phyloP scores from a whole-genome alignment of 2,329 filamentous ascomycete genomes.

The Drechslerella stenobrocha region DNA sequence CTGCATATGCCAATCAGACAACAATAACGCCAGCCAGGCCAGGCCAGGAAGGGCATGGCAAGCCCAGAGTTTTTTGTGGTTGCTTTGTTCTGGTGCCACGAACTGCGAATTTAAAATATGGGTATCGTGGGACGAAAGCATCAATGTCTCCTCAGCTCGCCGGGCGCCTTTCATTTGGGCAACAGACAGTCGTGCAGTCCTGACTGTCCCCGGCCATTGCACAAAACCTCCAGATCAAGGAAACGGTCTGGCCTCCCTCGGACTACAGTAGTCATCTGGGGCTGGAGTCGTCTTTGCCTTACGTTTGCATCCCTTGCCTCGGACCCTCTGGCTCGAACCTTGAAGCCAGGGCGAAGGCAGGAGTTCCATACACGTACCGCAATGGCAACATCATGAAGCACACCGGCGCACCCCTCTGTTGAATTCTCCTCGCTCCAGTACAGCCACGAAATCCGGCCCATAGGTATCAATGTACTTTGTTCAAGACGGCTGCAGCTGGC shows the following conservation, averaged over 20 bases:
- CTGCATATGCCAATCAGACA: conserved; percentile 23
- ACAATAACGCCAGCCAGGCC: background rate
- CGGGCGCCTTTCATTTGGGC: background rate
- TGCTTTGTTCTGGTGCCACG: conserved; percentile 31
- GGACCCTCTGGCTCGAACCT: conserved; percentile 20
- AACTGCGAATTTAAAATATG: conserved; percentile 15
- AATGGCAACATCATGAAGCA: conserved; percentile 20
- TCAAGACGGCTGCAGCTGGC: background rate
- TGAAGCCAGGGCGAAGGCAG: conserved; percentile 23
- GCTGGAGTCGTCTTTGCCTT: conserved; percentile 6
- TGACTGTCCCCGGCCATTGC: conserved; percentile 4
- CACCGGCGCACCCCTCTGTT: background rate
- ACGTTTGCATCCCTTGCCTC: conserved; percentile 36
- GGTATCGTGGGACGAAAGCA: conserved; percentile 20
- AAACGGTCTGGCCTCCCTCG: conserved; percentile 11
- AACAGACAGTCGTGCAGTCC: background rate
- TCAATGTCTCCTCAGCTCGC: conserved; percentile 13
- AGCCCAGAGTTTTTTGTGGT: conserved; percentile 36
- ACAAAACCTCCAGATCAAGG: conserved; percentile 25
- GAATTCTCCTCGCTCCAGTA: conserved; percentile 8
- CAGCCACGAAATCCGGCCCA: too few species aligned
- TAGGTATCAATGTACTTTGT: too few species aligned
- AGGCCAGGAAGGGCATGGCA: conserved; percentile 1
- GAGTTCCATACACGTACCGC: conserved; percentile 4
- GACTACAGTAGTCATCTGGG: background rate